Conservation (phyloP, 75 land plant genomes). For the Picea sitchensis region DNA sequence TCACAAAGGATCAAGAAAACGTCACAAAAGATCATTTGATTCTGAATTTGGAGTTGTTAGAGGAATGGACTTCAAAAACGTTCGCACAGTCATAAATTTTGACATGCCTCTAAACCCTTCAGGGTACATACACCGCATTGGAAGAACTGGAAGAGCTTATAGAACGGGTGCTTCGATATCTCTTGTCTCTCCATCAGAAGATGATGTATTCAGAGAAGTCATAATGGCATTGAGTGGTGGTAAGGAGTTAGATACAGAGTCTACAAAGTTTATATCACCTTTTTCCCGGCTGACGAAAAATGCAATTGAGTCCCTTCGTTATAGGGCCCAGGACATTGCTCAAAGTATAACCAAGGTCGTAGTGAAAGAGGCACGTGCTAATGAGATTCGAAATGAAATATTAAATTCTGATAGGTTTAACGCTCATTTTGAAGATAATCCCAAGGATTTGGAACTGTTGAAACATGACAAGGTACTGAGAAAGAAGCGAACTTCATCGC, state of each 20-base stretch:
- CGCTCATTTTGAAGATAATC: conserved; percentile 89
- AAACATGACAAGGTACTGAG: conserved; percentile 92
- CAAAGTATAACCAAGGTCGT: conserved; percentile 81
- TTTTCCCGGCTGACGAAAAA: conserved; percentile 71
- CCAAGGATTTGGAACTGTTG: conserved; percentile 73
- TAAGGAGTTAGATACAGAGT: conserved; percentile 23
- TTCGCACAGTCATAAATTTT: conserved; percentile 55
- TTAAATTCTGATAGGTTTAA: conserved; percentile 92
- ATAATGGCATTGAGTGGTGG: conserved; percentile 39
- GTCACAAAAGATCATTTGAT: too few relatives aligned
- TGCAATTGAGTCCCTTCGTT: conserved; percentile 85
- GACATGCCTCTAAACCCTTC: conserved; percentile 71
- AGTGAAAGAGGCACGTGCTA: conserved; percentile 79
- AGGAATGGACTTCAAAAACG: too few relatives aligned
- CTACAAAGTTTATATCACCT: conserved; percentile 40
- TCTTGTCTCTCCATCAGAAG: conserved; percentile 76
- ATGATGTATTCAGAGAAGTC: conserved; percentile 49
- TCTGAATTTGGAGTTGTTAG: too few relatives aligned
- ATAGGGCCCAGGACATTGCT: conserved; percentile 87
- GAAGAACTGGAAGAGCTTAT: conserved; percentile 90
- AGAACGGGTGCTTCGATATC: conserved; percentile 83
- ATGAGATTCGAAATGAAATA: conserved; percentile 90
- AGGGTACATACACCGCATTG: conserved; percentile 90
- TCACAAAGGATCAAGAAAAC: too few relatives aligned
- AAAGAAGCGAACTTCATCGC: conserved; percentile 70